A percentile compares a stretch with the other conserved stretches of the same genome.
These are phyloP conservation scores for Colletotrichum aenigma DNA, from an alignment of 2,329 filamentous ascomycete genomes.

Conservation along the genomic window DNA sequence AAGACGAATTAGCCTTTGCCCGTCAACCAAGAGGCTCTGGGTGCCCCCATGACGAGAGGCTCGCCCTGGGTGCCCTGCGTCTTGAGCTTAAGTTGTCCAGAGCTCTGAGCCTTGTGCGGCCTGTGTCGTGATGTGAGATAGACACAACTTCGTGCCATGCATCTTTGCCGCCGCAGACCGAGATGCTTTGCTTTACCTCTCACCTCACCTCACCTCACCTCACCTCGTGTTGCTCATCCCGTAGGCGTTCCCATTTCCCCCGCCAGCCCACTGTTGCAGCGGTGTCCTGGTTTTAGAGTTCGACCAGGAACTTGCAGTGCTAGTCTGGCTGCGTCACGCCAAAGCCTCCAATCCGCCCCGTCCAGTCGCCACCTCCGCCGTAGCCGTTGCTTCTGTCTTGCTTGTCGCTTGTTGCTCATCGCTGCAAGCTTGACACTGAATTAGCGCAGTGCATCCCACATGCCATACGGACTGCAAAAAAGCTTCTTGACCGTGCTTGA, in stretches of 20 bases:
- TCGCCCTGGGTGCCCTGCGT: neutral
- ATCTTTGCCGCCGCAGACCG: neutral
- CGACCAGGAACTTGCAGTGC: constrained; percentile 1
- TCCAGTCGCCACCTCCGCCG: neutral
- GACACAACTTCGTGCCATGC: neutral
- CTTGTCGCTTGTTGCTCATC: neutral
- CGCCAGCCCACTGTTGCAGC: neutral
- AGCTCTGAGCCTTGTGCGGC: neutral
- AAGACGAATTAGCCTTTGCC: neutral
- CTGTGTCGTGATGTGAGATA: neutral
- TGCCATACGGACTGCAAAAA: neutral
- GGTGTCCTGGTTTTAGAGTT: constrained; percentile 9
- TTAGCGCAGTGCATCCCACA: neutral
- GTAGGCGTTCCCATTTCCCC: neutral
- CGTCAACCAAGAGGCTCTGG: neutral
- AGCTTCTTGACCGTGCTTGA: neutral
- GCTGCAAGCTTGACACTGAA: neutral
- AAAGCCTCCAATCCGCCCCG: constrained; percentile 5
- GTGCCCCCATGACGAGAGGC: neutral
- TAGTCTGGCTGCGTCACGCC: neutral
- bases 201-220: neutral
- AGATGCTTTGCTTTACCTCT: neutral
- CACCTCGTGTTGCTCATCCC: neutral
- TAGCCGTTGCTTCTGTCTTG: constrained; percentile 18
- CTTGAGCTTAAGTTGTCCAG: neutral